Evolutionary conservation across 1,284 basidiomycete species (phyloP).

Genomic region (Rhodotorula sp.): DNA sequence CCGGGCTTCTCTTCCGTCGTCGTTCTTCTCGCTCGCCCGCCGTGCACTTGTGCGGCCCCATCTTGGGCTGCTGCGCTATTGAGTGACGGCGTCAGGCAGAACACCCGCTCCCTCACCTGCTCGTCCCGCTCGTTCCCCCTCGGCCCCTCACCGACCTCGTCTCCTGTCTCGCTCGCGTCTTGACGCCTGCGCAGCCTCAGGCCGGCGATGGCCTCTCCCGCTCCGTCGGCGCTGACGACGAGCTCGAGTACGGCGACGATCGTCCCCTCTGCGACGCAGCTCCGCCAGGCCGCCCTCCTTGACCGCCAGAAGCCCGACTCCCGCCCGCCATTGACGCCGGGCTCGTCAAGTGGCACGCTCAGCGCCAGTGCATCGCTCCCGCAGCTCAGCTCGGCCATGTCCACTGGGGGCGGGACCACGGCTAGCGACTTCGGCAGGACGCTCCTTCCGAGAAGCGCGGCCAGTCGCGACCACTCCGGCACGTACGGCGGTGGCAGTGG

Average conservation of each 20-base stretch:
- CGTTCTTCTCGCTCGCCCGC: neutral
- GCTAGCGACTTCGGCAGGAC: neutral
- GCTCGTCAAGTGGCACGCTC: neutral
- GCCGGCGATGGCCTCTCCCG: neutral
- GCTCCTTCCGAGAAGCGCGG: neutral
- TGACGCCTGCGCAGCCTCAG: neutral
- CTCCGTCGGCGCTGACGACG: neutral
- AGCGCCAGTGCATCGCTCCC: neutral
- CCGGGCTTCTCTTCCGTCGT: no score
- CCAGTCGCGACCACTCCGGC: neutral
- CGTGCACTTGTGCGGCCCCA: no score
- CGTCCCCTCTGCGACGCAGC: neutral
- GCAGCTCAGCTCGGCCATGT: neutral
- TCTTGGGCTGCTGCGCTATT: neutral
- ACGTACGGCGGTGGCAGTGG: neutral
- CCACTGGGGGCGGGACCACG: neutral
- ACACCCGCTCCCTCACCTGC: neutral
- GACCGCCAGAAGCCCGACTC: neutral
- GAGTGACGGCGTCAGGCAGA: neutral
- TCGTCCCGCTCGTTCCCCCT: neutral
- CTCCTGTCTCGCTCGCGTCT: neutral
- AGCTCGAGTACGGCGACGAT: neutral
- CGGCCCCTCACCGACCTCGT: neutral
- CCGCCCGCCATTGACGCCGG: neutral
- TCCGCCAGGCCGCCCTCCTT: neutral